A percentile compares a stretch with the other conserved stretches of the same genome.
phyloP scores from a whole-genome alignment of 176 grass and related monocot genomes.

The Echinochloa phyllopogon region DNA sequence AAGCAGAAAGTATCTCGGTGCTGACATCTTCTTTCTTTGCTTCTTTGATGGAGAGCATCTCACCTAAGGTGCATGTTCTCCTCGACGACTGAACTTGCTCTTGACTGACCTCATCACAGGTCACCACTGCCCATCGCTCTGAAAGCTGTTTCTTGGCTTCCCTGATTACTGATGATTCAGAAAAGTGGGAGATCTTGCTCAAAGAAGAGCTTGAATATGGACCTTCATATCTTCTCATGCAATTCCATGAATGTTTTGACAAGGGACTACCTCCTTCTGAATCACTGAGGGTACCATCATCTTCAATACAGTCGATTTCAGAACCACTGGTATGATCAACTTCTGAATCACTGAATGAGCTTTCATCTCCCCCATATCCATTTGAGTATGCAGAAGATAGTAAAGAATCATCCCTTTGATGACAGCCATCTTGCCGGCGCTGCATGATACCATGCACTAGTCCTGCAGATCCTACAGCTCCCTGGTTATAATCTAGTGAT shows the following conservation, averaged over 20 bases:
- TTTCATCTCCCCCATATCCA: conserved; percentile 86
- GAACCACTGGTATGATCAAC: conserved; percentile 51
- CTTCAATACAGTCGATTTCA: conserved; percentile 45
- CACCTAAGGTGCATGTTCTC: conserved; percentile 76
- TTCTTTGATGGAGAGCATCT: conserved; percentile 80
- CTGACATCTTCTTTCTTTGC: conserved; percentile 47
- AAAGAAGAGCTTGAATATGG: conserved; percentile 67
- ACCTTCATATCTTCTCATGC: conserved; percentile 51
- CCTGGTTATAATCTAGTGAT: conserved; percentile 26
- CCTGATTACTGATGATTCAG: conserved; percentile 71
- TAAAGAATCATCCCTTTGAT: conserved; percentile 70
- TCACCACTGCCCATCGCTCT: conserved; percentile 71
- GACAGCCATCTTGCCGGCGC: conserved; percentile 27
- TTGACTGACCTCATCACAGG: conserved; percentile 52
- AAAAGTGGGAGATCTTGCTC: conserved; percentile 52
- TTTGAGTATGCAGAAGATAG: conserved; percentile 77
- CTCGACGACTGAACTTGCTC: conserved; percentile 47
- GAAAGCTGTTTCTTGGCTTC: conserved; percentile 92
- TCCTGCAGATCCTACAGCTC: conserved; percentile 22
- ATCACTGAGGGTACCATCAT: conserved; percentile 58
- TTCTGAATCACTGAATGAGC: conserved; percentile 74
- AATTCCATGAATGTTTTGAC: conserved; percentile 65
- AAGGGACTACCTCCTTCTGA: conserved; percentile 58
- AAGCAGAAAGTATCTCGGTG: conserved; percentile 13
- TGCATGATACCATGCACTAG: conserved; percentile 39